A percentile compares a stretch with the other conserved stretches of the same genome.
Conservation (phyloP, 495 filamentous ascomycete species). For the Penicillium paradoxum region DNA sequence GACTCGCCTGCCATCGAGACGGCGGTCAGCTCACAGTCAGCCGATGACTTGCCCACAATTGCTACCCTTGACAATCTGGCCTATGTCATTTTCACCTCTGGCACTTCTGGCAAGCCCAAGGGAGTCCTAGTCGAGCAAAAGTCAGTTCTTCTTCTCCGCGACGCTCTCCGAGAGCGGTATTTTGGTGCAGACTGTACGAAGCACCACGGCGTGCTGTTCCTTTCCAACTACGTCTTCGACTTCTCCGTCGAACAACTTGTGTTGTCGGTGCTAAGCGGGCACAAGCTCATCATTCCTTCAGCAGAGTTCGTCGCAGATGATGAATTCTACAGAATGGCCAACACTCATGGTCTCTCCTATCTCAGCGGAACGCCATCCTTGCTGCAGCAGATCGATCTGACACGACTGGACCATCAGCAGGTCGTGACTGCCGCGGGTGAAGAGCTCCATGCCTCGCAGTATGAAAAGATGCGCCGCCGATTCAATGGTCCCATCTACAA, state of each 20-base stretch:
- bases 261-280: background rate
- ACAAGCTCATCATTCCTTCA: background rate
- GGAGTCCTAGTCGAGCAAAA: background rate
- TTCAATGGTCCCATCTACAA: background rate
- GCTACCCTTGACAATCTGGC: background rate
- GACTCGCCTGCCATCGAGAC: background rate
- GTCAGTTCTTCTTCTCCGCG: background rate
- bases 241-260: background rate
- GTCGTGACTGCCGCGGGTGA: background rate
- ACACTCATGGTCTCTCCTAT: background rate
- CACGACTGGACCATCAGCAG: background rate
- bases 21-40: background rate
- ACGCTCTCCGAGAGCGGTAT: background rate
- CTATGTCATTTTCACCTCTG: background rate
- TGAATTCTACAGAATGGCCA: background rate
- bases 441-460: background rate
- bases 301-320: background rate
- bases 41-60: background rate
- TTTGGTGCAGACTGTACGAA: background rate
- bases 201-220: background rate
- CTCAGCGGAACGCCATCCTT: background rate
- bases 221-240: background rate
- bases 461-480: background rate
- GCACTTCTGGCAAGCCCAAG: background rate
- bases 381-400: background rate